Percentiles rank a stretch among this genome's conserved stretches.
phyloP scores from a whole-genome alignment of 2,329 filamentous ascomycete species.

The Arthroderma sp. region DNA sequence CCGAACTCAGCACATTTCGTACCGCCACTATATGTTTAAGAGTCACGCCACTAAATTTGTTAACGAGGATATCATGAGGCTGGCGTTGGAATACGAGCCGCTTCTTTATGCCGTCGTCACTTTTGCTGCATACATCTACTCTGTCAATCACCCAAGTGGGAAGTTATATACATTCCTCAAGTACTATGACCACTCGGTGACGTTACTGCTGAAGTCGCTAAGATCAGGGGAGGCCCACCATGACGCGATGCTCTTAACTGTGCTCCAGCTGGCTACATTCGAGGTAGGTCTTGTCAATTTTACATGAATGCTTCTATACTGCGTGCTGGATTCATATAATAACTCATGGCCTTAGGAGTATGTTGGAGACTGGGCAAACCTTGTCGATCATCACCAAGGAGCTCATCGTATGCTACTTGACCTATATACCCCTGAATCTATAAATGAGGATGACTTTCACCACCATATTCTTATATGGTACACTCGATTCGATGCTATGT shows the following conservation, averaged over 20 bases:
- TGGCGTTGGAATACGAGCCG: constrained; percentile 65
- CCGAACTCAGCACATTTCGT: constrained; percentile 61
- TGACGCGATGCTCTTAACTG: constrained; percentile 66
- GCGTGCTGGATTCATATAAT: constrained; percentile 8
- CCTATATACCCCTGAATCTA: constrained; percentile 63
- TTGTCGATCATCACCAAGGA: constrained; percentile 84
- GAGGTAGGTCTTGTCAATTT: constrained; percentile 48
- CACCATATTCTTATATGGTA: constrained; percentile 80
- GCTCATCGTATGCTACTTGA: constrained; percentile 68
- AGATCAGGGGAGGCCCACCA: constrained; percentile 57
- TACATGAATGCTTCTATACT: neutral
- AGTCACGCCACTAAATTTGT: constrained; percentile 62
- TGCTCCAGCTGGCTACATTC: constrained; percentile 82
- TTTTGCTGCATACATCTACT: constrained; percentile 78
- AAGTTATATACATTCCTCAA: constrained; percentile 69
- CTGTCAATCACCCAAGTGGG: constrained; percentile 55
- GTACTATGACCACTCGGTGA: constrained; percentile 84
- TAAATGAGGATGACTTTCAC: constrained; percentile 56
- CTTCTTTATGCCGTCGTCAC: constrained; percentile 76
- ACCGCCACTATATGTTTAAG: constrained; percentile 71
- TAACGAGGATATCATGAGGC: constrained; percentile 52
- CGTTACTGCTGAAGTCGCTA: constrained; percentile 57
- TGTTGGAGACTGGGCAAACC: constrained; percentile 86
- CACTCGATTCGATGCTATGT: constrained; percentile 71
- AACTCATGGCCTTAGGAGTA: constrained; percentile 52